These are phyloP conservation scores for Corylus heterophylla DNA, from an alignment of 306 rosid species.

Conservation along the genomic window DNA sequence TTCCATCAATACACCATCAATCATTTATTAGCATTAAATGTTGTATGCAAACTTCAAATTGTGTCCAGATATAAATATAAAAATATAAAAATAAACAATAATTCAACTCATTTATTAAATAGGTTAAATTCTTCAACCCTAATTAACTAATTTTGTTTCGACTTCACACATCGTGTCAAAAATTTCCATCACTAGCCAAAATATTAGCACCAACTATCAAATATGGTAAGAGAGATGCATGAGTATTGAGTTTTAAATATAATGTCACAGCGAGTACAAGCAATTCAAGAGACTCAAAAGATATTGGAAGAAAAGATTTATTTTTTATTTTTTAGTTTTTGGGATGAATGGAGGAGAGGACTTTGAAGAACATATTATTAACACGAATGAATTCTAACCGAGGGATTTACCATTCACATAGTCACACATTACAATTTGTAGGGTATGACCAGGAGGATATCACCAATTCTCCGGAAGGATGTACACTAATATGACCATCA, in stretches of 20 bases:
- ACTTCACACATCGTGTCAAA: too few species aligned
- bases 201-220: not conserved
- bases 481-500: constrained; percentile 41
- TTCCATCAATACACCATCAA: too few species aligned
- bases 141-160: too few species aligned
- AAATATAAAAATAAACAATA: too few species aligned
- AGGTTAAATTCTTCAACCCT: too few species aligned
- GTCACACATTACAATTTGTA: constrained; percentile 52
- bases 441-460: constrained; percentile 49
- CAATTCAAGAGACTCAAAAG: not conserved
- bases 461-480: constrained; percentile 44
- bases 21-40: too few species aligned
- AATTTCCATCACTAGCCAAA: not conserved
- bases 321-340: too few species aligned
- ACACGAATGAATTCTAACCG: constrained; percentile 21
- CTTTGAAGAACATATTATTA: not conserved
- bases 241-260: not conserved
- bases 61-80: too few species aligned
- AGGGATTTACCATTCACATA: constrained; percentile 34
- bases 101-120: too few species aligned
- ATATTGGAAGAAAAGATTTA: not conserved
- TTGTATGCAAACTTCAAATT: too few species aligned
- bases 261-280: not conserved
- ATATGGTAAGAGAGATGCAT: not conserved
- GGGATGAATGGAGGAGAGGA: not conserved